These are phyloP conservation scores for Fraxinus dipetala DNA, from an alignment of 305 asterid genomes.

Conservation along the genomic window DNA sequence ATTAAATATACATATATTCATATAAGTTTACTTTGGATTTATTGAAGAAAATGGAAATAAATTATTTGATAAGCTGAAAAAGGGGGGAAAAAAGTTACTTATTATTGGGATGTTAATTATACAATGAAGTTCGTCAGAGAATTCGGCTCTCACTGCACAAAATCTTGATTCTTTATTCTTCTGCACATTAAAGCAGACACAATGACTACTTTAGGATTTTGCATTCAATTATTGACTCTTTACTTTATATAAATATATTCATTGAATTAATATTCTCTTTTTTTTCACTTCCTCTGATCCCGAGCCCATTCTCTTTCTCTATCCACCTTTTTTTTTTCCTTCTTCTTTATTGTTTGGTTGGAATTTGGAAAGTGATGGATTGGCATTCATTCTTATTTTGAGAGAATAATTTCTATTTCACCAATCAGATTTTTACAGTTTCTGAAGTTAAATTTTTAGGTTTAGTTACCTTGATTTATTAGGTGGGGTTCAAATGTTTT, in stretches of 20 bases:
- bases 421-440: neutral
- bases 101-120: neutral
- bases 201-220: neutral
- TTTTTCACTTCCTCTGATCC: neutral
- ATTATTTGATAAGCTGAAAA: constrained; percentile 24
- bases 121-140: neutral
- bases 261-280: neutral
- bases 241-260: neutral
- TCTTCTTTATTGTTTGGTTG: neutral
- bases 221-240: neutral
- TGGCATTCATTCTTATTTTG: neutral
- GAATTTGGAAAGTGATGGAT: neutral
- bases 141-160: constrained; percentile 1
- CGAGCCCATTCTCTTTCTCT: neutral
- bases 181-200: neutral
- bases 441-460: neutral
- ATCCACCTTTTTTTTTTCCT: neutral
- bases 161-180: neutral
- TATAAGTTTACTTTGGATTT: constrained; percentile 10
- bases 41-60: constrained; percentile 8
- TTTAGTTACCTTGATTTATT: neutral
- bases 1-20: neutral
- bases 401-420: neutral
- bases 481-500: neutral
- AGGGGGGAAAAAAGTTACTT: neutral